A percentile compares a stretch with the other conserved stretches of the same genome.
Conservation (phyloP, 2,329 filamentous ascomycete genomes). For the Cladophialophora yegresii region DNA sequence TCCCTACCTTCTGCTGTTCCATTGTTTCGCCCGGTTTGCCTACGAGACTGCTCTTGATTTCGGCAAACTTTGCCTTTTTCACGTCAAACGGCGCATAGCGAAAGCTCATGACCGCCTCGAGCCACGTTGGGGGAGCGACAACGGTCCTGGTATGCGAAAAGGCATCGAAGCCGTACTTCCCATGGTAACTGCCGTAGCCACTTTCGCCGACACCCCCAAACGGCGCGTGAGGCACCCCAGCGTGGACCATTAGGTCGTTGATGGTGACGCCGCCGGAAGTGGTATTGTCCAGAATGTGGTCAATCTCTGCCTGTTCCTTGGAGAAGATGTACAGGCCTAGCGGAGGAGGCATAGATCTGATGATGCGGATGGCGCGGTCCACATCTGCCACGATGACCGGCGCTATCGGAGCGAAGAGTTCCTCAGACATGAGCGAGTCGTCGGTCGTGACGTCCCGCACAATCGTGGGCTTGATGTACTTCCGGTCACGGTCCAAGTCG, state of each 20-base stretch:
- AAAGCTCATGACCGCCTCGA: conserved; percentile 33
- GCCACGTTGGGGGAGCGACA: conserved; percentile 31
- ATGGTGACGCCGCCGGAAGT: conserved; percentile 55
- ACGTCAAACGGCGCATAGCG: conserved; percentile 36
- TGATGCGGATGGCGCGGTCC: conserved; percentile 39
- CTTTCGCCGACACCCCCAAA: conserved; percentile 56
- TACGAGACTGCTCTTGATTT: conserved; percentile 10
- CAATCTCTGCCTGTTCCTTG: conserved; percentile 42
- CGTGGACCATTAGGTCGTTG: conserved; percentile 54
- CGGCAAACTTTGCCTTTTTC: conserved; percentile 13
- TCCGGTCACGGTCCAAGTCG: conserved; percentile 38
- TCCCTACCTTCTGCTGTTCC: conserved; percentile 11
- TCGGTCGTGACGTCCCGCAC: conserved; percentile 41
- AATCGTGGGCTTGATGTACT: conserved; percentile 45
- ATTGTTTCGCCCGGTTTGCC: conserved; percentile 16
- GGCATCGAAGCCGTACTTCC: conserved; percentile 51
- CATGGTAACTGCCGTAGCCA: conserved; percentile 55
- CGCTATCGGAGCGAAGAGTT: conserved; percentile 51
- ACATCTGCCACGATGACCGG: conserved; percentile 43
- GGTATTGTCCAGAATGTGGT: conserved; percentile 42
- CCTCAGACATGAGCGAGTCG: conserved; percentile 49
- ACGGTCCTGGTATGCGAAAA: conserved; percentile 42
- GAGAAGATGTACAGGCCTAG: conserved; percentile 50
- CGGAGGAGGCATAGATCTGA: conserved; percentile 40
- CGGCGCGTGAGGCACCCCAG: conserved; percentile 47